Evolutionary conservation across 2,329 filamentous ascomycete genomes (phyloP).

Genomic region (Aspergillus puulaauensis): DNA sequence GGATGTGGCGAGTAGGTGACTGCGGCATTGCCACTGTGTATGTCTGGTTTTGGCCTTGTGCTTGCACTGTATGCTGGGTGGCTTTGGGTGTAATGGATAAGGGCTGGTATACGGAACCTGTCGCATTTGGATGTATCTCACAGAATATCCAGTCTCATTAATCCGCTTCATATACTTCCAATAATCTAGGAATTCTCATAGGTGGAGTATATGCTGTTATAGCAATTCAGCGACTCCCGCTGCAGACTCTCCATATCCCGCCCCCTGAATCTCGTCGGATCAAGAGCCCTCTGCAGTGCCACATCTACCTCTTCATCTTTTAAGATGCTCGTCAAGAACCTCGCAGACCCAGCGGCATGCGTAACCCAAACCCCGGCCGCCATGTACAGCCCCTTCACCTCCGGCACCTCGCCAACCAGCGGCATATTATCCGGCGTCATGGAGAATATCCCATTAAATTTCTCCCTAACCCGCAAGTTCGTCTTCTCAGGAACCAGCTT

Average conservation of each 20-base stretch:
- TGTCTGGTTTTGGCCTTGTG: too few species aligned
- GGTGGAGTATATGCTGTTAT: constrained; percentile 34
- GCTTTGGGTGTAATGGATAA: fast-evolving
- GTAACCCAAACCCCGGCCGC: constrained; percentile 39
- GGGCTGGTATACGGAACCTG: too few species aligned
- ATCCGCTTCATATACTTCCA: too few species aligned
- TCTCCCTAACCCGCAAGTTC: constrained; percentile 14
- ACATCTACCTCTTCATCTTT: constrained; percentile 20
- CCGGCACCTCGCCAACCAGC: constrained; percentile 28
- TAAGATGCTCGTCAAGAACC: constrained; percentile 18
- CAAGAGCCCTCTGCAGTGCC: constrained; percentile 17
- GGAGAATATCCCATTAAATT: constrained; percentile 35
- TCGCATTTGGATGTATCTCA: too few species aligned
- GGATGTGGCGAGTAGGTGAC: too few species aligned
- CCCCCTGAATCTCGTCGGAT: constrained; percentile 27
- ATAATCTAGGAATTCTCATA: neutral
- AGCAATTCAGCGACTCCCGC: constrained; percentile 25
- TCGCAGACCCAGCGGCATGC: constrained; percentile 33
- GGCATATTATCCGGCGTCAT: constrained; percentile 38
- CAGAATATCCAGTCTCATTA: too few species aligned
- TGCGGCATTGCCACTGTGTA: too few species aligned
- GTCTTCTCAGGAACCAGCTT: constrained; percentile 20
- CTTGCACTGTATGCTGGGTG: too few species aligned
- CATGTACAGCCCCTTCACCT: constrained; percentile 26
- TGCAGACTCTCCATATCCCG: constrained; percentile 19